phyloP scores from a whole-genome alignment of 495 filamentous ascomycete species.

The Annulohypoxylon stygium region DNA sequence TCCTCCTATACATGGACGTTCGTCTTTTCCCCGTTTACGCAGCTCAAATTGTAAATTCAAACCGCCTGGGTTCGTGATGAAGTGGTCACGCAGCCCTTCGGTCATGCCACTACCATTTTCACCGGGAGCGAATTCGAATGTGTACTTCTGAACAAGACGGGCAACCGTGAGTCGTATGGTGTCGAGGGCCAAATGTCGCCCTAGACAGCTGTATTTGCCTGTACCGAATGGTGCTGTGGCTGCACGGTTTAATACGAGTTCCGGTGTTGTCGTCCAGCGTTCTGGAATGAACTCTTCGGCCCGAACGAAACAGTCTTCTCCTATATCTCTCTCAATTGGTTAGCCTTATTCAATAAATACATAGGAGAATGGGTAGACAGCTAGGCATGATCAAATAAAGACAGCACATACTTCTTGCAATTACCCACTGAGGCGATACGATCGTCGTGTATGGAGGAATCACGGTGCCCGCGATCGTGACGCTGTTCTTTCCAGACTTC shows the following conservation, averaged over 20 bases:
- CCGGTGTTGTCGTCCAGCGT: background rate
- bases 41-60: background rate
- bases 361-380: background rate
- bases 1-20: too few species aligned
- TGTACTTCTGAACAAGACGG: background rate
- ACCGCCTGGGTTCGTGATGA: background rate
- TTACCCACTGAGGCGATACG: too few species aligned
- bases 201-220: background rate
- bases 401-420: too few species aligned
- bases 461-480: too few species aligned
- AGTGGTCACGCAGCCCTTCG: background rate
- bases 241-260: background rate
- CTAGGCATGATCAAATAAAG: too few species aligned
- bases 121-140: background rate
- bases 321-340: background rate
- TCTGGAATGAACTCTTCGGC: background rate
- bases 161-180: background rate
- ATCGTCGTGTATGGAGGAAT: too few species aligned
- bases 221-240: background rate
- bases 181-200: background rate
- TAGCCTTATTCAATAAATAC: background rate
- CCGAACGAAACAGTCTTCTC: background rate
- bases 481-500: too few species aligned
- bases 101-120: background rate
- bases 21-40: background rate